Percentiles rank a stretch among this genome's conserved stretches.
Conservation (phyloP, 805 yeast genomes). For the Maudiozyma bulderi region DNA sequence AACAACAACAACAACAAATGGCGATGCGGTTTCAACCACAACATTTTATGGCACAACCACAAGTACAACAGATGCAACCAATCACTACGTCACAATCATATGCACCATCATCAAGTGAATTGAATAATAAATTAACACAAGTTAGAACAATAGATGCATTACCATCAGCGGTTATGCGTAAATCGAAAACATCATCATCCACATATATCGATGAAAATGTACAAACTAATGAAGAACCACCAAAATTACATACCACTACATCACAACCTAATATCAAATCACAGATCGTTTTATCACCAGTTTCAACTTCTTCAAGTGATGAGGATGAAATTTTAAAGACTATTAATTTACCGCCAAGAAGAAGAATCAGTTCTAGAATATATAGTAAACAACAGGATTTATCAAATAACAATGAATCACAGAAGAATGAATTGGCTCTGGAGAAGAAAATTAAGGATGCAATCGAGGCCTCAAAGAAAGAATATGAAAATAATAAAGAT, state of each 20-base stretch:
- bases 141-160: background rate
- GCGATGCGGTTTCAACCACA: background rate
- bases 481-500: background rate
- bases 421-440: background rate
- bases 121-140: background rate
- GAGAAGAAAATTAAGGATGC: constrained; percentile 1
- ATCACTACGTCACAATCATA: background rate
- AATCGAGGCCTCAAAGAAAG: background rate
- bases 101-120: background rate
- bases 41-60: background rate
- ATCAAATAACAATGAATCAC: background rate
- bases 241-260: background rate
- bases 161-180: too few species aligned
- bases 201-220: background rate
- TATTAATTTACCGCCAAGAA: constrained; percentile 6
- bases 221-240: background rate
- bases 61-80: background rate
- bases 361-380: constrained; percentile 1
- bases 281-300: background rate
- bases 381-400: background rate
- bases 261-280: background rate
- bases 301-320: background rate
- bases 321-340: constrained; percentile 7
- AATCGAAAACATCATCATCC: background rate
- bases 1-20: background rate